Evolutionary conservation across 2,329 filamentous ascomycete genomes (phyloP), one percentile per base, ranked within the genome.

Genomic region (Phialocephala subalpina): DNA sequence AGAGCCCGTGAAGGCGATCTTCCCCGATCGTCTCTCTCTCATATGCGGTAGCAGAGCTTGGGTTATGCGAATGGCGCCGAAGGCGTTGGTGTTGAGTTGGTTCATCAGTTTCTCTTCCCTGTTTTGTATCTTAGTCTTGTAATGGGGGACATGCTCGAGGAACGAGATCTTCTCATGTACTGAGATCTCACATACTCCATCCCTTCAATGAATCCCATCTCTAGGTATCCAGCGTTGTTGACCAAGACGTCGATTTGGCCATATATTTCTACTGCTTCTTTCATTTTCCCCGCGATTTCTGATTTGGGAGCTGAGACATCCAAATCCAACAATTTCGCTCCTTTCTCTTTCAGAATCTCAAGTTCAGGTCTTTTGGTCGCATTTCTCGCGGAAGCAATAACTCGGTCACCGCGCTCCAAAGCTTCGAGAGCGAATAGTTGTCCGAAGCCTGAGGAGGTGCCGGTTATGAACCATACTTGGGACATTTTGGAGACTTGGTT

Each of bases 1-100:
- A 5, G 45, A 49, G 18, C 45, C 45, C 22, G 18, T 49, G 20
- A 49, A 49, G 2, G 45, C 45, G 18, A 49, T 49, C 20, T 42
- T 42, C 3, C 38, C 38, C 14, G 38, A 16, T 3, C 38, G 38
- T 3, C 38, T 4, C 3, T 4, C 18, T 14, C 38, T 4, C 12
- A 42, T 16, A 12, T 42, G 38, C 3, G 38, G 38, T 4, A 42
- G 38, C 11, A 82, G 78, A 0, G 83, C 82, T 11, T 81, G 80
- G 33, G 81, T 79, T 0, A 84, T 79, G 64, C 82, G 83, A 53
- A 85, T 74, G 11, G 78, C 74, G 3, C 84, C 85, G 67, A 87
- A 83, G 47, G 87, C 82, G 64, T 88, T 87, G 33, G 83, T 84
- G 72, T 83, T 79, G 73, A 85, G 86, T 40, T 69, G 61, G 3